Evolutionary conservation across 2,329 filamentous ascomycete genomes (phyloP).

Genomic region (Pestalotiopsis sp.): DNA sequence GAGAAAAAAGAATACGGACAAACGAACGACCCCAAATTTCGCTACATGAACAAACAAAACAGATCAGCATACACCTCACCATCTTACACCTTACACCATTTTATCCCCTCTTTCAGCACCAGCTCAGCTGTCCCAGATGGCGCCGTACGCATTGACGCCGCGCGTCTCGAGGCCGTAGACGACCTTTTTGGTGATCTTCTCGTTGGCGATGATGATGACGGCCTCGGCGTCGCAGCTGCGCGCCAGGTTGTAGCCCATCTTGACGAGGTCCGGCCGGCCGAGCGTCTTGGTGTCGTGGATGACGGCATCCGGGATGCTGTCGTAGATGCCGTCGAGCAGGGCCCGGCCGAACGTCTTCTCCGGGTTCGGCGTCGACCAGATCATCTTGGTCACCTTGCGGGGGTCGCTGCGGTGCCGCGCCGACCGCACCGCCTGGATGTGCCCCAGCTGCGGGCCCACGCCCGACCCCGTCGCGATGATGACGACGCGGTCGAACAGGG

Average conservation of each 20-base stretch:
- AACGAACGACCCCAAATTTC: not conserved
- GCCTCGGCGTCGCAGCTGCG: conserved; percentile 64
- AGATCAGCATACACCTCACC: not conserved
- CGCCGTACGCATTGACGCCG: conserved; percentile 69
- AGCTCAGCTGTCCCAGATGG: conserved; percentile 69
- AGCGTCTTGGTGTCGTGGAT: conserved; percentile 66
- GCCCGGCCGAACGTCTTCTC: conserved; percentile 61
- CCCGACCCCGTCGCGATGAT: conserved; percentile 74
- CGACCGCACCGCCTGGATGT: conserved; percentile 45
- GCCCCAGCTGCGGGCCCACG: conserved; percentile 69
- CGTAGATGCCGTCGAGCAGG: conserved; percentile 56
- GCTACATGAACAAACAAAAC: not conserved
- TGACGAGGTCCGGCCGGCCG: conserved; percentile 59
- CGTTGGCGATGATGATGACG: conserved; percentile 74
- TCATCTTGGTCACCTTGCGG: conserved; percentile 53
- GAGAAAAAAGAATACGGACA: not conserved
- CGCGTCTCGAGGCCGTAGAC: conserved; percentile 69
- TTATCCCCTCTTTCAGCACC: not conserved
- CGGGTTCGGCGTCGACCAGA: conserved; percentile 70
- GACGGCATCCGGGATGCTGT: conserved; percentile 62
- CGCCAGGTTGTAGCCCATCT: conserved; percentile 53
- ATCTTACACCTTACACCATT: not conserved
- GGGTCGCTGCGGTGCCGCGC: conserved; percentile 23
- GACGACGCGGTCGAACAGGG: conserved; percentile 65
- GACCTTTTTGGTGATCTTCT: conserved; percentile 65